Conservation (phyloP, 1,284 basidiomycete genomes). For the Tylopilus sp. region DNA sequence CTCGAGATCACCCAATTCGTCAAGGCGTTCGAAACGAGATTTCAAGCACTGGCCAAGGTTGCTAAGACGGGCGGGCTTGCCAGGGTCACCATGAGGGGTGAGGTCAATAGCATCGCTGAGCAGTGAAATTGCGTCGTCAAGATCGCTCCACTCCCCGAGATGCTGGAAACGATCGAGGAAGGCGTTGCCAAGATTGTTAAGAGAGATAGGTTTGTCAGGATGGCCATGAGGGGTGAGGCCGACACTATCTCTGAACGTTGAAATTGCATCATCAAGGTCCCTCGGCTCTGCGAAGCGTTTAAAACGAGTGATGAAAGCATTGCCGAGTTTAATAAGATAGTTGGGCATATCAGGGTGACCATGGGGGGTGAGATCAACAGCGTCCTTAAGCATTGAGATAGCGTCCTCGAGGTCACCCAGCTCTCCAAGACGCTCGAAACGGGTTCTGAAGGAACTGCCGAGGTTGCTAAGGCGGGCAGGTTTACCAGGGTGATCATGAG, state of each 20-base stretch:
- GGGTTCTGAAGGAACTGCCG: too few relatives aligned
- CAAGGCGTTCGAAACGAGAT: not conserved
- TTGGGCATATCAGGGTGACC: too few relatives aligned
- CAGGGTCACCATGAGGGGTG: not conserved
- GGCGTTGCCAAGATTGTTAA: not conserved
- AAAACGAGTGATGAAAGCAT: not conserved
- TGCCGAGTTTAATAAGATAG: too few relatives aligned
- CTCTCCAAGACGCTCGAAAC: too few relatives aligned
- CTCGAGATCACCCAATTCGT: not conserved
- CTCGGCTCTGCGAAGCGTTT: not conserved
- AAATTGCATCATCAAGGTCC: not conserved
- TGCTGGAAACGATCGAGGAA: not conserved
- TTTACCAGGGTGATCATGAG: too few relatives aligned
- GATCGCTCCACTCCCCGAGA: not conserved
- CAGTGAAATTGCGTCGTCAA: not conserved
- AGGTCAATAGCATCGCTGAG: not conserved
- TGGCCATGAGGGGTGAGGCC: too few relatives aligned
- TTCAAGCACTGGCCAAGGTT: not conserved
- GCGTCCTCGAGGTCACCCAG: too few relatives aligned
- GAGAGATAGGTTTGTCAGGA: not conserved
- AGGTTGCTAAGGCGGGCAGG: too few relatives aligned
- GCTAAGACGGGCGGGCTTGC: not conserved
- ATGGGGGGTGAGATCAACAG: too few relatives aligned
- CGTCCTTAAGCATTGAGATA: too few relatives aligned
- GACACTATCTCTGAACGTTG: not conserved